phyloP scores from a whole-genome alignment of 352 stramenopile species.

The Globisporangium alternatum region DNA sequence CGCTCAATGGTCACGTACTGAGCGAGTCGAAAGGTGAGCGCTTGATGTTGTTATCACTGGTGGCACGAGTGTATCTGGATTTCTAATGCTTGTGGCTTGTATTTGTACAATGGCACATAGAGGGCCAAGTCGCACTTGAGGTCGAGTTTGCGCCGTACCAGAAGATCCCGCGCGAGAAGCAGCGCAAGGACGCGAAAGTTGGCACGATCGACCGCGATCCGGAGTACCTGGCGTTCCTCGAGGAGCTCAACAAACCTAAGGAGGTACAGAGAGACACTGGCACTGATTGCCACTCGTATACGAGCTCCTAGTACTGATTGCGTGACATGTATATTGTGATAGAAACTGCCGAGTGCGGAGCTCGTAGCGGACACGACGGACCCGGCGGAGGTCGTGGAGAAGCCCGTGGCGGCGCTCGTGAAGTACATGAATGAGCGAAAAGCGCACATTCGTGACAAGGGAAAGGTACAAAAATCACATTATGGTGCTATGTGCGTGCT shows the following conservation, averaged over 20 bases:
- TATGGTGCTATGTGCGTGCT: no score
- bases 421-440: slow-evolving; percentile 84
- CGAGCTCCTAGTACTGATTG: neutral
- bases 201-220: slow-evolving; percentile 71
- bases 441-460: slow-evolving; percentile 55
- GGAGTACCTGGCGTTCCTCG: slow-evolving; percentile 72
- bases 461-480: slow-evolving; percentile 34
- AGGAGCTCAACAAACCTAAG: slow-evolving; percentile 59
- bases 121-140: slow-evolving; percentile 28
- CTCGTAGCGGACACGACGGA: slow-evolving; percentile 50
- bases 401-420: slow-evolving; percentile 69
- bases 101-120: neutral
- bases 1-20: slow-evolving; percentile 50
- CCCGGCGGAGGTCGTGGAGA: slow-evolving; percentile 42
- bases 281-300: no score
- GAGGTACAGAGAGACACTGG: slow-evolving; percentile 39
- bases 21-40: slow-evolving; percentile 29
- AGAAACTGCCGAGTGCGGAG: slow-evolving; percentile 78
- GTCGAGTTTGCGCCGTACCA: slow-evolving; percentile 79
- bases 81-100: neutral
- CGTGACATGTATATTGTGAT: neutral
- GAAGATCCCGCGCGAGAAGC: slow-evolving; percentile 78
- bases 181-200: slow-evolving; percentile 73
- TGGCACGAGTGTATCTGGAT: neutral
- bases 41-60: neutral